A percentile compares a stretch with the other conserved stretches of the same genome.
phyloP scores from a whole-genome alignment of 139 green algal genomes.

The Micractinium conductrix region DNA sequence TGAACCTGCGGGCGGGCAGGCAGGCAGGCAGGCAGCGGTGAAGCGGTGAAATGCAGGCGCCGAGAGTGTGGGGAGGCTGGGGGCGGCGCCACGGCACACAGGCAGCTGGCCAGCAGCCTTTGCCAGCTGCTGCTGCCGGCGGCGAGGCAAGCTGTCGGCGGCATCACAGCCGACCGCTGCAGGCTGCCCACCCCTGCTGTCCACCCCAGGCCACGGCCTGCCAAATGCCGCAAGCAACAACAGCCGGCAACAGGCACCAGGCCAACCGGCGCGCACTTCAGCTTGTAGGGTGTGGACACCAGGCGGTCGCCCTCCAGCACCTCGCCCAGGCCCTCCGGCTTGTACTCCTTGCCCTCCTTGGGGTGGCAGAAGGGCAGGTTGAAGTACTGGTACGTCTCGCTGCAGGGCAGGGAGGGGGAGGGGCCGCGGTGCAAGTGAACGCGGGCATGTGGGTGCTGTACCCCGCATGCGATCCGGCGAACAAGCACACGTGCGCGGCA shows the following conservation, averaged over 20 bases:
- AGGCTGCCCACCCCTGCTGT: background rate
- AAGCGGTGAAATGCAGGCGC: background rate
- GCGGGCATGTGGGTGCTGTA: background rate
- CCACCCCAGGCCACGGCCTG: background rate
- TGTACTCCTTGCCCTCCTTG: conserved; percentile 79
- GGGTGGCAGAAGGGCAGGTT: conserved; percentile 94
- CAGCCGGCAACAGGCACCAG: too few species aligned
- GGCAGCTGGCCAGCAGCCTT: too few species aligned
- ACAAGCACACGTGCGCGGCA: too few species aligned
- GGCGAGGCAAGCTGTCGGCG: too few species aligned
- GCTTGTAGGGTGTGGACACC: conserved; percentile 85
- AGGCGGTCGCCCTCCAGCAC: conserved; percentile 78
- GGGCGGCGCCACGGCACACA: too few species aligned
- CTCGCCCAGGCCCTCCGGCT: conserved; percentile 88
- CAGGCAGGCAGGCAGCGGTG: background rate
- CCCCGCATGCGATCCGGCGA: too few species aligned
- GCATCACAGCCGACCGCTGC: too few species aligned
- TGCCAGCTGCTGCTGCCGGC: too few species aligned
- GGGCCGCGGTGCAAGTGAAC: background rate
- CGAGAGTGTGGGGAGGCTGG: too few species aligned
- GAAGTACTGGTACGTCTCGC: conserved; percentile 98
- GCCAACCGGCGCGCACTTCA: conserved; percentile 10
- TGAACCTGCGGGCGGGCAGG: conserved; percentile 63
- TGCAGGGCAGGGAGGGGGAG: conserved; percentile 31
- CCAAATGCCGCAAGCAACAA: background rate